Conservation (phyloP, 1,284 basidiomycete species). For the Malassezia brasiliensis region DNA sequence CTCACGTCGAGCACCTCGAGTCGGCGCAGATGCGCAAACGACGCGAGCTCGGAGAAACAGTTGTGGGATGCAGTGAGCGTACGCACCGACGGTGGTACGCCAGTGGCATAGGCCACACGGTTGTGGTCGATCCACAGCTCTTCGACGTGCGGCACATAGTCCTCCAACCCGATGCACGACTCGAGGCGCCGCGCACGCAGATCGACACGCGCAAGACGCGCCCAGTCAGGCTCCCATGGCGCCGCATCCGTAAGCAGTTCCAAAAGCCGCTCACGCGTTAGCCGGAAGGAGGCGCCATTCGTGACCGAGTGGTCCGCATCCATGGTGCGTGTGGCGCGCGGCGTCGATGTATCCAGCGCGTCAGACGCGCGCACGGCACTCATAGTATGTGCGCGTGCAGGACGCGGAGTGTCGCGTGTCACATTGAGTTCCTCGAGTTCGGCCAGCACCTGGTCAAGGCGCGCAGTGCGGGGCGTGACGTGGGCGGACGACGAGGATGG, state of each 20-base stretch:
- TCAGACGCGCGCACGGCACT: background rate
- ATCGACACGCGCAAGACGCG: conserved; percentile 65
- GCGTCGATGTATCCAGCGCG: conserved; percentile 5
- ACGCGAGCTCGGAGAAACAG: conserved; percentile 67
- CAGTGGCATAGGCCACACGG: conserved; percentile 35
- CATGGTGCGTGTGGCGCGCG: background rate
- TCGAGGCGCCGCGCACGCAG: conserved; percentile 70
- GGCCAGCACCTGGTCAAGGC: conserved; percentile 12
- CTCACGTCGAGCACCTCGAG: conserved; percentile 85
- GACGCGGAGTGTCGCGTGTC: background rate
- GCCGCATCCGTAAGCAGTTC: conserved; percentile 88
- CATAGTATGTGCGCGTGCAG: background rate
- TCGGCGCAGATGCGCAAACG: conserved; percentile 74
- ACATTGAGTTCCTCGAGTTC: conserved; percentile 17
- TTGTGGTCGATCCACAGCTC: conserved; percentile 59
- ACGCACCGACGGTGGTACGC: conserved; percentile 33
- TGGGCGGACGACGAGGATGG: background rate
- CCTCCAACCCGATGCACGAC: conserved; percentile 80
- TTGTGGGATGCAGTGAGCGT: conserved; percentile 28
- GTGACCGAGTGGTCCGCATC: conserved; percentile 67
- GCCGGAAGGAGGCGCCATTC: conserved; percentile 82
- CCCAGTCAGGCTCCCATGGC: conserved; percentile 92
- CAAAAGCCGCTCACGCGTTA: conserved; percentile 79
- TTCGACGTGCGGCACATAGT: conserved; percentile 79
- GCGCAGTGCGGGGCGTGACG: conserved; percentile 10